Evolutionary conservation across 352 stramenopile species (phyloP).

Genomic region (Phytophthora colocasiae): DNA sequence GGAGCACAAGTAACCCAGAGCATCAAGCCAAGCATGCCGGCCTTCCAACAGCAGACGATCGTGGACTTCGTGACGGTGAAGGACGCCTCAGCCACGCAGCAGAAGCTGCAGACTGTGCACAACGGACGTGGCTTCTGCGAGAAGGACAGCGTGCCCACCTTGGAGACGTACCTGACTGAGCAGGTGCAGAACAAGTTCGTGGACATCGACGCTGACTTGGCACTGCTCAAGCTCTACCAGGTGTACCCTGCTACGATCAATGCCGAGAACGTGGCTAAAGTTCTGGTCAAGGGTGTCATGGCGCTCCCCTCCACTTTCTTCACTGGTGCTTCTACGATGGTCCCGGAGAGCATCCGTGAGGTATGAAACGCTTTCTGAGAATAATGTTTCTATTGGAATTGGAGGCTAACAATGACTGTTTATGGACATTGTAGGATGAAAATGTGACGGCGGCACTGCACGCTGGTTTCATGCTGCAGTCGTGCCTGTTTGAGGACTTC

Average conservation of each 20-base stretch:
- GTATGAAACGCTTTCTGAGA: constrained; percentile 29
- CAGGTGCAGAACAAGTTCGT: constrained; percentile 67
- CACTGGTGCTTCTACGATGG: constrained; percentile 70
- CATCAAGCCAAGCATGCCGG: constrained; percentile 48
- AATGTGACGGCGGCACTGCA: constrained; percentile 64
- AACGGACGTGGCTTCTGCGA: constrained; percentile 62
- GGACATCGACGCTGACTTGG: constrained; percentile 81
- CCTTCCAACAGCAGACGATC: constrained; percentile 69
- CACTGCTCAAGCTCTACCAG: constrained; percentile 86
- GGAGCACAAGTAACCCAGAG: constrained; percentile 29
- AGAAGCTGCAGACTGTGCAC: constrained; percentile 60
- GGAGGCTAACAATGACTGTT: constrained; percentile 6
- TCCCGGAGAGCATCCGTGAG: constrained; percentile 74
- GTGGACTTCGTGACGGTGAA: constrained; percentile 68
- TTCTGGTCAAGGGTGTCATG: constrained; percentile 80
- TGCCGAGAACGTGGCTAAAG: constrained; percentile 65
- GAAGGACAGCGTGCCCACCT: constrained; percentile 46
- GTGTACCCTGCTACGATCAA: constrained; percentile 69
- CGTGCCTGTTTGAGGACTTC: constrained; percentile 85
- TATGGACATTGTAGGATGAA: constrained; percentile 44
- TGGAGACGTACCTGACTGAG: constrained; percentile 81
- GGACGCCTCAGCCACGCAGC: constrained; percentile 55
- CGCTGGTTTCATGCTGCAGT: constrained; percentile 77
- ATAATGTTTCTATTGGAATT: background rate
- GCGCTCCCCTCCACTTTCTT: constrained; percentile 79